Conservation (phyloP, 73 alveolate species). For the Paramecium primaurelia region DNA sequence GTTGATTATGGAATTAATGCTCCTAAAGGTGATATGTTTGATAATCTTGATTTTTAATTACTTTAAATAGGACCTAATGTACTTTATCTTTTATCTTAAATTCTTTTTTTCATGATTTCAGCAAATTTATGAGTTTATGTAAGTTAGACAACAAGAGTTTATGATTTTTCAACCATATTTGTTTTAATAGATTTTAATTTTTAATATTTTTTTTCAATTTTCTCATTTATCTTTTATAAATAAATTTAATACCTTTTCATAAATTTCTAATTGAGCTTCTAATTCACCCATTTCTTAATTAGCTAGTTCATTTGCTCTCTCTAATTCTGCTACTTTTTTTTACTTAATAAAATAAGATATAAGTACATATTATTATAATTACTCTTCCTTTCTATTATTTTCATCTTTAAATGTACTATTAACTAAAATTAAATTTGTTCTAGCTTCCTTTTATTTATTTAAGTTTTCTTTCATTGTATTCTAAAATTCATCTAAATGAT, state of each 20-base stretch:
- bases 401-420: conserved; percentile 5
- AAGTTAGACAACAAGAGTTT: not conserved
- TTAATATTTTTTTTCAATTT: not conserved
- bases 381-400: not conserved
- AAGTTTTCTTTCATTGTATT: not conserved
- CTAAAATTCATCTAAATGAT: not conserved
- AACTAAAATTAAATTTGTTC: not conserved
- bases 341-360: not conserved
- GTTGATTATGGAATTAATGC: not conserved
- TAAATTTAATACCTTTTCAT: not conserved
- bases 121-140: not conserved
- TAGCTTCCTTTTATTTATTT: not conserved
- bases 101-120: conserved; percentile 37
- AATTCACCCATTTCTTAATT: not conserved
- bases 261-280: not conserved
- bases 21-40: not conserved
- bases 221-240: not conserved
- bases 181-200: not conserved
- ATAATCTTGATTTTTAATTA: not conserved
- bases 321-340: not conserved
- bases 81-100: not conserved
- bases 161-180: conserved; percentile 2
- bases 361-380: not conserved
- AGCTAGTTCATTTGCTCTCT: not conserved
- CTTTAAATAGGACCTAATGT: not conserved